Evolutionary conservation across 371 early-diverging fungal genomes (phyloP), one percentile per base, ranked within the genome.

Genomic region (Batrachochytrium dendrobatidis): DNA sequence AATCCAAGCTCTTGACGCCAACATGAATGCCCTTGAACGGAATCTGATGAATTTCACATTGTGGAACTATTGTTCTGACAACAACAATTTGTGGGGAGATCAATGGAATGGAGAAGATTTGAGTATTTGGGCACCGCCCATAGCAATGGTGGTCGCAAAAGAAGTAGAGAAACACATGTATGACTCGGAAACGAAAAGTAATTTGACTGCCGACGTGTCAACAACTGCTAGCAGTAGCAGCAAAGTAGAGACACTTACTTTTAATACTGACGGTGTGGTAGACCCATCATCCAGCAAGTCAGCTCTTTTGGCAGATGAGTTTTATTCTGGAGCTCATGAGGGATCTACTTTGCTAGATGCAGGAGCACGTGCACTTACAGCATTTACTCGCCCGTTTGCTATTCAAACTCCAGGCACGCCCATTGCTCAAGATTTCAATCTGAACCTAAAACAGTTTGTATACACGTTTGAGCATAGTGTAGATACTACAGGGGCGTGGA

Each of bases 21-120:
- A 83, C 34, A 74, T 89, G 53, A 67, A 74, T 39, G 84, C 86
- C 2, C 58, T 71, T 10, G 74, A 74, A 55, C 20, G 73, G 2
- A 86, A 83, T 60, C 68, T 87, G 24, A 73, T 87, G n/a, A 82
- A 77, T 46, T 90, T 85, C 58, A 87, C 89, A 76, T 62, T 89
- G 0, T 89, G 90, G 90, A 89, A 86, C 63, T 90, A 90, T 65
- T 83, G 84, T 60, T 65, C 88, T 10, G 81, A 80, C 55, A 89
- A 90, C 66, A 79, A 77, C 54, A 74, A 88, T 64, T 70, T 72
- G 17, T 77, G 80, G 64, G 91, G 89, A 1, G 91, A 90, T 62
- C 81, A 84, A 24, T 90, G 91, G 91, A 90, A 90, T 60, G 91
- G 89, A 10, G 91, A 90, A 60, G 88, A 90, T 67, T 83, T 90